Percentiles rank a stretch among this genome's conserved stretches.
Conservation (phyloP, 2,329 filamentous ascomycete genomes). For the Ceratocystis ficicola region DNA sequence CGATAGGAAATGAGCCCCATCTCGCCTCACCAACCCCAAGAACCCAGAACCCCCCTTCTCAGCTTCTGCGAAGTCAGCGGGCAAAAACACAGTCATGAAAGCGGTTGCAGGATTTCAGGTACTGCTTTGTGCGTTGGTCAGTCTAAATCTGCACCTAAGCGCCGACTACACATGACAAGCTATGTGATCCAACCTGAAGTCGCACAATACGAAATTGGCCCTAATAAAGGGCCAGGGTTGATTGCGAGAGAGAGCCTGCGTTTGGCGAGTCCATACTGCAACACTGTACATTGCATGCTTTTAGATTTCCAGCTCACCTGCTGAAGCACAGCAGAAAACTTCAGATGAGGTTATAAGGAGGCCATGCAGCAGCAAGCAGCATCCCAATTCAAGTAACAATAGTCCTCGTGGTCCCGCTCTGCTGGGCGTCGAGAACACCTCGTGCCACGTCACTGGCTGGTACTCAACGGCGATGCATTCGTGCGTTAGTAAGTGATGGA, state of each 20-base stretch:
- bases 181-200: slow-evolving; percentile 1
- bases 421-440: too few relatives aligned
- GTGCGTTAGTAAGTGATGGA: too few relatives aligned
- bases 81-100: background rate
- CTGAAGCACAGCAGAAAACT: too few relatives aligned
- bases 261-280: background rate
- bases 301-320: too few relatives aligned
- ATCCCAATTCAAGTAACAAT: too few relatives aligned
- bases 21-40: background rate
- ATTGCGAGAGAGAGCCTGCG: background rate
- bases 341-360: too few relatives aligned
- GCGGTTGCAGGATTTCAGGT: slow-evolving; percentile 2
- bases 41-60: background rate
- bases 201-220: slow-evolving; percentile 5
- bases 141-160: slow-evolving; percentile 9
- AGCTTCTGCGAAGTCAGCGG: background rate
- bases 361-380: too few relatives aligned
- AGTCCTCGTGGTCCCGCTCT: too few relatives aligned
- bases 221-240: background rate
- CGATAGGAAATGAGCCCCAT: background rate
- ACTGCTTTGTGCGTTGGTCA: background rate
- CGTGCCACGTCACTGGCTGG: too few relatives aligned
- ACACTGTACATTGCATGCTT: too few relatives aligned
- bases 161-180: slow-evolving; percentile 11
- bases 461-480: too few relatives aligned